These are phyloP conservation scores for Neurospora sp. DNA, from an alignment of 495 filamentous ascomycete species.

Conservation along the genomic window DNA sequence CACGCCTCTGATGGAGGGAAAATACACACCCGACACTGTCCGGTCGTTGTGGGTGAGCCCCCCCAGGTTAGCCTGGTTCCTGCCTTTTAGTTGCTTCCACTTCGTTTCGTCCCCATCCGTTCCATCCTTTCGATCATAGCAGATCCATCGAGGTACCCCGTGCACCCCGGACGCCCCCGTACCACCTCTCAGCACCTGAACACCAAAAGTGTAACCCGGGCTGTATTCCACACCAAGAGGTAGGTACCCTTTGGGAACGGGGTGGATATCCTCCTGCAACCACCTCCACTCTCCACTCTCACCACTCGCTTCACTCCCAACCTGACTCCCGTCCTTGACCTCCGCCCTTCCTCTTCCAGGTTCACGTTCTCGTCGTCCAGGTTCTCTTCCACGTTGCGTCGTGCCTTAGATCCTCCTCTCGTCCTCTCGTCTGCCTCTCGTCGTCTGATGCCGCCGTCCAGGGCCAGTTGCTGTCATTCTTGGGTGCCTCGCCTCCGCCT, in stretches of 20 bases:
- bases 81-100: neutral
- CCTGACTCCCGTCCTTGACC: neutral
- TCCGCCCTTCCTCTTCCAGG: neutral
- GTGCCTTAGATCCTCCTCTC: neutral
- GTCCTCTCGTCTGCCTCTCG: neutral
- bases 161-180: neutral
- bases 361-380: neutral
- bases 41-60: neutral
- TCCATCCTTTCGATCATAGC: neutral
- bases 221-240: neutral
- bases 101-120: neutral
- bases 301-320: neutral
- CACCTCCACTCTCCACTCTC: neutral
- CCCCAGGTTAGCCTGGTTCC: neutral
- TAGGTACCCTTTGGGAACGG: neutral
- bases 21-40: neutral
- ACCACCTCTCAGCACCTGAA: neutral
- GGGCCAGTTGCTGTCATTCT: slow-evolving; percentile 6
- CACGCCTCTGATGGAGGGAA: neutral
- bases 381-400: neutral
- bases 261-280: neutral
- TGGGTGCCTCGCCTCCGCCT: slow-evolving; percentile 11
- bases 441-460: slow-evolving; percentile 6
- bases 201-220: neutral
- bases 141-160: neutral